Evolutionary conservation across 495 filamentous ascomycete species (phyloP).

Genomic region (Penicillium salamii): DNA sequence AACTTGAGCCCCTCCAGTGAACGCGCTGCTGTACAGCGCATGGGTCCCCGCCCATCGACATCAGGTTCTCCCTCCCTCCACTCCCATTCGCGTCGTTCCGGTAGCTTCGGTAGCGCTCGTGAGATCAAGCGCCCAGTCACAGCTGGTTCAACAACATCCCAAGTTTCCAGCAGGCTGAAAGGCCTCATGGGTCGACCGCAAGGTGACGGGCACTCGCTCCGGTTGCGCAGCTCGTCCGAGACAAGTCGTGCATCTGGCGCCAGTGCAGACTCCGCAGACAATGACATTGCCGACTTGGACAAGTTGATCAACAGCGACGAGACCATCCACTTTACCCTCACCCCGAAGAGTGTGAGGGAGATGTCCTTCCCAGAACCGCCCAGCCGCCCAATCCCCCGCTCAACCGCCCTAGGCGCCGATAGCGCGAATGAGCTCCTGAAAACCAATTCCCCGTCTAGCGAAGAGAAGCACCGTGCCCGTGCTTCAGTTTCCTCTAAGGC

Average conservation of each 20-base stretch:
- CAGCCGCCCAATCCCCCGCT: slow-evolving; percentile 29
- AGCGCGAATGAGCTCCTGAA: slow-evolving; percentile 41
- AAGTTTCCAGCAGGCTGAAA: slow-evolving; percentile 52
- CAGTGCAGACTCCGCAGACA: slow-evolving; percentile 40
- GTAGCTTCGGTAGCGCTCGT: slow-evolving; percentile 46
- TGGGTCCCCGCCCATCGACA: slow-evolving; percentile 32
- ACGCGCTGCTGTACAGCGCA: slow-evolving; percentile 51
- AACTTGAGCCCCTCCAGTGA: slow-evolving; percentile 33
- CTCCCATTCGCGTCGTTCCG: slow-evolving; percentile 32
- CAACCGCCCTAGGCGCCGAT: slow-evolving; percentile 34
- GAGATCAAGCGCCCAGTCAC: slow-evolving; percentile 51
- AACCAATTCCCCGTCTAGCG: slow-evolving; percentile 29
- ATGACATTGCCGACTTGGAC: slow-evolving; percentile 66
- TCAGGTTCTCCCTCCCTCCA: slow-evolving; percentile 31
- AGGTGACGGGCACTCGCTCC: slow-evolving; percentile 39
- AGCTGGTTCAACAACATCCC: slow-evolving; percentile 51
- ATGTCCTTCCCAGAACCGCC: slow-evolving; percentile 59
- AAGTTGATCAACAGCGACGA: slow-evolving; percentile 85
- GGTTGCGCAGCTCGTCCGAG: slow-evolving; percentile 48
- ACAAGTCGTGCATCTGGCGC: slow-evolving; percentile 37
- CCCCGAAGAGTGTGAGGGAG: slow-evolving; percentile 82
- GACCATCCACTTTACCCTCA: slow-evolving; percentile 91
- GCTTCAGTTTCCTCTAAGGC: slow-evolving; percentile 27
- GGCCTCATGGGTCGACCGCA: slow-evolving; percentile 47
- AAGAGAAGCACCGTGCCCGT: slow-evolving; percentile 18